Evolutionary conservation across 2,329 filamentous ascomycete genomes (phyloP), one percentile per base, ranked within the genome.

Genomic region (Venturia carpophila): DNA sequence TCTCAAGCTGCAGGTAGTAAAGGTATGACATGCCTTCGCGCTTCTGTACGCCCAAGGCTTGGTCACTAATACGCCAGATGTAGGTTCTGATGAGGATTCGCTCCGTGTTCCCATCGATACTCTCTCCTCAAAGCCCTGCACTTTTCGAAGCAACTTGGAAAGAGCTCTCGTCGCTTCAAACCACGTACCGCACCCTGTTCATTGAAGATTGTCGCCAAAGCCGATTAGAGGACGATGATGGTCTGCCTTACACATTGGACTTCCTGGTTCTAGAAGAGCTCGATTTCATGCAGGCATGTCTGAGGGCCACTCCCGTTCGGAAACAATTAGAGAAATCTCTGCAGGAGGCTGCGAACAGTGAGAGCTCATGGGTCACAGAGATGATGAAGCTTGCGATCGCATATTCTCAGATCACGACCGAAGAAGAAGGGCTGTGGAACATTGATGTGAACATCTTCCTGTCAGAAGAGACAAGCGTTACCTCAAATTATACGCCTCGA

Each of bases 391-490:
- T 97, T 69, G 85, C 92, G 11, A 86, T 92, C 24, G 86, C 87
- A 1, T 97, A 96, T 76, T 88, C 92, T 15, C 91, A 93, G 69
- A 95, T 99, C 70, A 92, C 90, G 1, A 87, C 86, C 37, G 94
- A 99, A 75, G 94, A 97, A 73, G 91, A 97, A 77, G 91, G 90
- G 9, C 78, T 99, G 11, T 99, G 94, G 94, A 91, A 97, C 70
- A 91, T 97, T 68, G 94, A 99, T 75, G 89, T 95, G 69, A 97
- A 96, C 66, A 84, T 99, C 1, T 99, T 95, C 76, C 82, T 99
- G 60, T 93, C 92, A 0, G 94, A 99, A 76, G 93, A 97, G 77
- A 93, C 91, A 1, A 93, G 92, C 1, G 89, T 97, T 21, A 96
- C 92, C 15, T 90, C 92, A 41, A 97, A 97, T 75, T 99, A 97